A percentile compares a stretch with the other conserved stretches of the same genome.
phyloP scores from a whole-genome alignment of 2,329 filamentous ascomycete genomes.

The Xylariaceae sp. region DNA sequence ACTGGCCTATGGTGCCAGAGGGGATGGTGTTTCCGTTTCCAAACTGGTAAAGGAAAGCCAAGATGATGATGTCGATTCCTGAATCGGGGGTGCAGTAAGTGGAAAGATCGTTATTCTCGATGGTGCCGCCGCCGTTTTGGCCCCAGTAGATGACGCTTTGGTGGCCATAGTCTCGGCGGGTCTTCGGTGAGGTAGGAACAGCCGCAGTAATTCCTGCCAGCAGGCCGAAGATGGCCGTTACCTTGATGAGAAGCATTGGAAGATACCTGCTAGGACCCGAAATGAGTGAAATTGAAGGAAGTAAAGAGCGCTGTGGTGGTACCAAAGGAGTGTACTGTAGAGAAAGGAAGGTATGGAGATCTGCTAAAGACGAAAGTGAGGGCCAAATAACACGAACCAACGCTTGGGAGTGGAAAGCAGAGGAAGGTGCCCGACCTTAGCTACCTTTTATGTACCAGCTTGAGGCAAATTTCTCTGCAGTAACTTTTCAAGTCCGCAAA shows the following conservation, averaged over 20 bases:
- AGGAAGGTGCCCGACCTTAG: too few relatives aligned
- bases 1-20: slow-evolving; percentile 36
- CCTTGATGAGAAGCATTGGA: slow-evolving; percentile 16
- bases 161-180: slow-evolving; percentile 1
- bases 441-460: too few relatives aligned
- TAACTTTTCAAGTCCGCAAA: too few relatives aligned
- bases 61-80: slow-evolving; percentile 39
- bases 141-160: slow-evolving; percentile 16
- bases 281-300: too few relatives aligned
- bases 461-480: too few relatives aligned
- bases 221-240: slow-evolving; percentile 12
- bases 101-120: slow-evolving; percentile 34
- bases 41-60: slow-evolving; percentile 39
- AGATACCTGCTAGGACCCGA: too few relatives aligned
- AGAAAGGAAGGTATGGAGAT: too few relatives aligned
- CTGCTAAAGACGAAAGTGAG: too few relatives aligned
- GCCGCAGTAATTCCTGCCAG: slow-evolving; percentile 13
- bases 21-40: slow-evolving; percentile 33
- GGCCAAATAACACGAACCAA: too few relatives aligned
- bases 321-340: too few relatives aligned
- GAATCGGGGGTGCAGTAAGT: slow-evolving; percentile 33
- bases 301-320: too few relatives aligned
- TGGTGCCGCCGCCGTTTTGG: slow-evolving; percentile 14
- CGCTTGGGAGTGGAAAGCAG: too few relatives aligned
- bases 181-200: slow-evolving; percentile 7